phyloP scores from a whole-genome alignment of 1,284 basidiomycete genomes.

The Ustilago cynodontis region DNA sequence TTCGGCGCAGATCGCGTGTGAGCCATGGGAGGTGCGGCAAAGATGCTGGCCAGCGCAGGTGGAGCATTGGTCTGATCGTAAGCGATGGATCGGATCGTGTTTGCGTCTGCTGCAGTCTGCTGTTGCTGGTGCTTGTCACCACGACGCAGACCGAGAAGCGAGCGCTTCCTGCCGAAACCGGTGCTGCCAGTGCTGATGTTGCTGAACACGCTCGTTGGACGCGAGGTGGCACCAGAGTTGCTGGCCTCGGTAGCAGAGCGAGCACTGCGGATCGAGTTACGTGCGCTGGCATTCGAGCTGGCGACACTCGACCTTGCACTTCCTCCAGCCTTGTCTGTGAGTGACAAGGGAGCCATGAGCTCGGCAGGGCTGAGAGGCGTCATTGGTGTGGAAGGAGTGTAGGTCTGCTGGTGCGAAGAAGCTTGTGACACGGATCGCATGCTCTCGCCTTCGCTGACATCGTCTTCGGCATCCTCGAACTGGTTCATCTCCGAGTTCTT shows the following conservation, averaged over 20 bases:
- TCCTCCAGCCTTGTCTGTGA: constrained; percentile 40
- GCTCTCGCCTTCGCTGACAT: constrained; percentile 61
- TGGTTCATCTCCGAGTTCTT: constrained; percentile 68
- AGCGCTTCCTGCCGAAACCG: constrained; percentile 43
- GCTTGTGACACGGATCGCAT: constrained; percentile 52
- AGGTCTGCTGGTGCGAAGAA: constrained; percentile 51
- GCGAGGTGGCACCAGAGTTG: constrained; percentile 34
- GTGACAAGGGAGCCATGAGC: constrained; percentile 48
- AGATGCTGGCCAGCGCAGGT: constrained; percentile 35
- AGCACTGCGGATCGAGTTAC: constrained; percentile 41
- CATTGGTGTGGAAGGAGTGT: constrained; percentile 49
- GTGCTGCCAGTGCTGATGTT: constrained; percentile 48
- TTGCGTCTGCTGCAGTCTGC: constrained; percentile 27
- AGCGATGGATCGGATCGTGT: constrained; percentile 44
- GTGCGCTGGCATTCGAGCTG: constrained; percentile 30
- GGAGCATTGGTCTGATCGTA: constrained; percentile 45
- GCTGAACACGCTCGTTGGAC: constrained; percentile 56
- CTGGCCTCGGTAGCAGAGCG: constrained; percentile 28
- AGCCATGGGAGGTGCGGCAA: constrained; percentile 16
- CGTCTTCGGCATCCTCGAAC: constrained; percentile 75
- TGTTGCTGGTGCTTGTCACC: constrained; percentile 34
- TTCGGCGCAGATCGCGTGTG: constrained; percentile 13
- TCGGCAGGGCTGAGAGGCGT: constrained; percentile 55
- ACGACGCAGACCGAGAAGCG: constrained; percentile 42
- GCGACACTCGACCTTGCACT: constrained; percentile 26